Evolutionary conservation across 352 stramenopile species (phyloP), one percentile per base, ranked within the genome.

Genomic region (Phytophthora pluvialis): DNA sequence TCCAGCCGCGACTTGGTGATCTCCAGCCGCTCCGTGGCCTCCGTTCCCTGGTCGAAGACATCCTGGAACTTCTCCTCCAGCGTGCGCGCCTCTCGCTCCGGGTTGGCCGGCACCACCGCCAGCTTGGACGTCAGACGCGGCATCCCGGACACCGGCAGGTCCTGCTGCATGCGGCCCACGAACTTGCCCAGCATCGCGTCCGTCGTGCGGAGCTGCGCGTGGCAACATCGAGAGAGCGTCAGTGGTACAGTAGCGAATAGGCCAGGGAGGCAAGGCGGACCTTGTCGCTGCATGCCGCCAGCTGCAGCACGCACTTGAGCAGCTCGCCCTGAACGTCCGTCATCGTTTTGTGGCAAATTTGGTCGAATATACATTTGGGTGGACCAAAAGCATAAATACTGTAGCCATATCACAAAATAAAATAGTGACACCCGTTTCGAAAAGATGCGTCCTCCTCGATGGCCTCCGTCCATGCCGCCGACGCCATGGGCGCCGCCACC

Each of bases 201-300:
- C 6, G 83, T 86, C 45, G 64, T 46, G 12, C 79, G 80, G n/a
- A 92, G 71, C 83, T 91, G 35, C 39, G 26, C 38, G 13, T 47
- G 1, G 32, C n/a, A 42, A 26, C 1, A 39, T 13, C 10, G 32
- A 58, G 5, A 5, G 26, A 21, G 21, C 21, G 42, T 12, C 50
- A n/a, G 25, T 16, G 12, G 13, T 3, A 45, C 5, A 51, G 7
- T n/a, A 48, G 16, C 33, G 4, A 54, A 50, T 35, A 11, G 2
- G 25, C 5, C 25, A 33, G 25, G 21, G 10, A 42, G n/a, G 1
- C 31, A 18, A n/a, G 31, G 16, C 35, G 32, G n/a, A 88, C 83
- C 75, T 90, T 93, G 63, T 93, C 81, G 67, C 80, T 90, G 55
- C 83, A 91, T 62, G 77, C 79, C 21, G 78, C 78, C 44, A 93